Evolutionary conservation across 345 rosid genomes (phyloP), one percentile per base, ranked within the genome.

Genomic region (Trapa bicornis): DNA sequence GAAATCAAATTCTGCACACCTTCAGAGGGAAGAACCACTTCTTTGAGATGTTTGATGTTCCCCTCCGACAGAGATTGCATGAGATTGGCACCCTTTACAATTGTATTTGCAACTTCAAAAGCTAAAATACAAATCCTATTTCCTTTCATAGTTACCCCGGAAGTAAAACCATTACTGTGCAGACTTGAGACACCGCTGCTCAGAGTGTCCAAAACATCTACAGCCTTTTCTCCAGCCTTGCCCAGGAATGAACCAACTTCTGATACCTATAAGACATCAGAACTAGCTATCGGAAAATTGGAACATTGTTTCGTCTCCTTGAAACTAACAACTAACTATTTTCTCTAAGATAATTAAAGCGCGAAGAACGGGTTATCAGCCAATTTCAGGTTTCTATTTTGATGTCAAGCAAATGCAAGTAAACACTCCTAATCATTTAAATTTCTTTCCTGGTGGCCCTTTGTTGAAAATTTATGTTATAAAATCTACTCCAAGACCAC

Each of bases 141-240:
- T 75, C 98, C 97, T 77, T 90, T 93, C 1, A 84, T 81, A 1
- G 87, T 70, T 69, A 86, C 82, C n/a, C 92, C 91, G 2, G 98
- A 88, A 60, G 86, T 80, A 78, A 93, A 90, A 61, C 96, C 94
- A 48, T 70, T 67, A 3, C 75, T 70, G 71, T 87, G 86, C 72
- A 93, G 74, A 83, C 75, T 91, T 12, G 98, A 88, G 96, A 93
- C 83, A 80, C 98, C 87, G 76, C 97, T 93, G 66, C 98, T 96
- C 2, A 93, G 88, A 1, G 98, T 90, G 77, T 90, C 98, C 76
- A 93, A 75, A 48, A 93, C 97, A 5, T 93, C 96, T 48, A 85
- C 90, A 43, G 98, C 98, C 81, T 88, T 93, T 65, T 89, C 98
- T 52, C 99, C 96, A 65, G 99, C 99, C 79, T 88, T 87, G 61